These are phyloP conservation scores for Obba rivulosa DNA, from an alignment of 768 basidiomycete genomes.

Conservation along the genomic window DNA sequence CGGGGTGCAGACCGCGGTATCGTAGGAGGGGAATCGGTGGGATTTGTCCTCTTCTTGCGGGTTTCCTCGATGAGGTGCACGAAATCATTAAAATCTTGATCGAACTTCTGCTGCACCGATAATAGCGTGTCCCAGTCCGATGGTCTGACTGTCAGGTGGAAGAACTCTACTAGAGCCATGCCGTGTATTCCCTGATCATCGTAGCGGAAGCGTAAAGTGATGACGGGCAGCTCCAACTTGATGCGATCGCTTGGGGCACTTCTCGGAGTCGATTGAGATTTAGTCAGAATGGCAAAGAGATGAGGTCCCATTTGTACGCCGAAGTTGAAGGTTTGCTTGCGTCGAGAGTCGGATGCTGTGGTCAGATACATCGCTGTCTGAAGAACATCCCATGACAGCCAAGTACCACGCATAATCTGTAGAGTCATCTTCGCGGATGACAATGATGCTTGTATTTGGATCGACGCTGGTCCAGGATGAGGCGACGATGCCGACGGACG, in stretches of 20 bases:
- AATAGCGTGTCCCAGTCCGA: conserved; percentile 81
- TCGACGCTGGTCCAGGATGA: conserved; percentile 20
- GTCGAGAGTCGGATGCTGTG: conserved; percentile 26
- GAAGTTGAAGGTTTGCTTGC: conserved; percentile 39
- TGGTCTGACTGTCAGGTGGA: conserved; percentile 72
- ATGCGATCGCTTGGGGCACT: conserved; percentile 39
- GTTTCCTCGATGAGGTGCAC: conserved; percentile 61
- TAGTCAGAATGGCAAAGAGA: conserved; percentile 52
- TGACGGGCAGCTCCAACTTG: conserved; percentile 59
- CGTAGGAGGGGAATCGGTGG: background rate
- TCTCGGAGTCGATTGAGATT: conserved; percentile 11
- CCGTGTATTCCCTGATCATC: conserved; percentile 46
- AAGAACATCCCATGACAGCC: conserved; percentile 71
- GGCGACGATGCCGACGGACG: conserved; percentile 1
- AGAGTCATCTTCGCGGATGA: conserved; percentile 52
- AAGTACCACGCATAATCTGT: conserved; percentile 85
- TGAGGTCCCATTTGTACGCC: conserved; percentile 65
- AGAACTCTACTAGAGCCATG: conserved; percentile 58
- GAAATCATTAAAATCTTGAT: conserved; percentile 82
- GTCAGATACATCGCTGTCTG: conserved; percentile 44
- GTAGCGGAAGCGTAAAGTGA: conserved; percentile 57
- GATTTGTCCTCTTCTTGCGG: conserved; percentile 15
- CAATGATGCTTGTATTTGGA: conserved; percentile 52
- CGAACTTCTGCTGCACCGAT: conserved; percentile 83
- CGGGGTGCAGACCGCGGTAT: conserved; percentile 20